A percentile compares a stretch with the other conserved stretches of the same genome.
phyloP scores from a whole-genome alignment of 2,329 filamentous ascomycete genomes.

The Colletotrichum sojae region DNA sequence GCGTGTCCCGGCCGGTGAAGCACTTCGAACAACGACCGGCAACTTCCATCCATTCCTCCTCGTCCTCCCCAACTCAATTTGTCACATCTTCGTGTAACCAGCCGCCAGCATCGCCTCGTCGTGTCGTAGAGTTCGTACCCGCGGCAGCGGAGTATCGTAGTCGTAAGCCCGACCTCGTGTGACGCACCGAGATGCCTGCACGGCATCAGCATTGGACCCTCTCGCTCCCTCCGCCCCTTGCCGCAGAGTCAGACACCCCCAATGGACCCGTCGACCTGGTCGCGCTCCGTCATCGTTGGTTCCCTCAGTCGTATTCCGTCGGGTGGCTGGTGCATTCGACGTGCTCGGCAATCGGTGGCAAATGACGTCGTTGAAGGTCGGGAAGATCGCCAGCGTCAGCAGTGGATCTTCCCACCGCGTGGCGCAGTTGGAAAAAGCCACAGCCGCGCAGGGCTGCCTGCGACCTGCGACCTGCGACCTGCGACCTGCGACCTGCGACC shows the following conservation, averaged over 20 bases:
- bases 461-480: not conserved
- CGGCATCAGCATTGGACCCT: too few species aligned
- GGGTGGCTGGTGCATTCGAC: not conserved
- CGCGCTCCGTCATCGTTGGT: too few species aligned
- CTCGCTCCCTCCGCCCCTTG: too few species aligned
- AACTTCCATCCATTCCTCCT: not conserved
- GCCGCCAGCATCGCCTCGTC: not conserved
- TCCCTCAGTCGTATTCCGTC: not conserved
- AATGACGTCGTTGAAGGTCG: slow-evolving; percentile 34
- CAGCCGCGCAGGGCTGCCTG: not conserved
- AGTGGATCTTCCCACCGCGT: not conserved
- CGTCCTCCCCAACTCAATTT: not conserved
- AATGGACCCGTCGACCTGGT: too few species aligned
- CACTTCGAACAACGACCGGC: not conserved
- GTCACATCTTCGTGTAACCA: not conserved
- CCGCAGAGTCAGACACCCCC: too few species aligned
- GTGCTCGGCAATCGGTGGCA: slow-evolving; percentile 26
- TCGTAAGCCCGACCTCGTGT: not conserved
- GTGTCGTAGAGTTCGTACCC: too few species aligned
- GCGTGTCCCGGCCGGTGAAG: not conserved
- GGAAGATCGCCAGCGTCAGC: slow-evolving; percentile 4
- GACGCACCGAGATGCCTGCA: not conserved
- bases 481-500: not conserved
- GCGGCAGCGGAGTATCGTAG: too few species aligned
- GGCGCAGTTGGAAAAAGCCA: slow-evolving; percentile 7